A percentile compares a stretch with the other conserved stretches of the same genome.
phyloP scores from a whole-genome alignment of 2,329 filamentous ascomycete genomes.

The Plenodomus lindquistii region DNA sequence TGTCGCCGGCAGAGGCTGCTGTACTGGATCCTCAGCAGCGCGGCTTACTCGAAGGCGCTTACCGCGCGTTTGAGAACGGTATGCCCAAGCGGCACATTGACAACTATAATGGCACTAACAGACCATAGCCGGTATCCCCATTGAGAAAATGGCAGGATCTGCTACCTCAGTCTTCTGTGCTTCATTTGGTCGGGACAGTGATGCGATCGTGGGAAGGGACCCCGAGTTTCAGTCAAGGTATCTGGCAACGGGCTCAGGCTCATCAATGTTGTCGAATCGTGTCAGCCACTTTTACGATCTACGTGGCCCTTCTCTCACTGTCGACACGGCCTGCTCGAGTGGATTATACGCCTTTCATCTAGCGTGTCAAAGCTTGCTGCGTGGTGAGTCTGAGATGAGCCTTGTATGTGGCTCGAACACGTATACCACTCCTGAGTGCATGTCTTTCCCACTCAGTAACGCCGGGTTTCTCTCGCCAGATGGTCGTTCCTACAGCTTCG shows the following conservation, averaged over 20 bases:
- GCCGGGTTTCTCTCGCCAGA: slow-evolving; percentile 34
- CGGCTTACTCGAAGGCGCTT: slow-evolving; percentile 28
- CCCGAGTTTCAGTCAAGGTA: slow-evolving; percentile 15
- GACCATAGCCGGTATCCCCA: slow-evolving; percentile 16
- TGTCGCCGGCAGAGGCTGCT: slow-evolving; percentile 21
- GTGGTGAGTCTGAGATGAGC: slow-evolving; percentile 14
- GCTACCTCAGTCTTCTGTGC: slow-evolving; percentile 24
- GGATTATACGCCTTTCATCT: slow-evolving; percentile 26
- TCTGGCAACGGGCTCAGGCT: slow-evolving; percentile 7
- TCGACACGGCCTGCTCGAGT: slow-evolving; percentile 37
- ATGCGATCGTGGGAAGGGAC: slow-evolving; percentile 10
- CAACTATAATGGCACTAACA: not conserved
- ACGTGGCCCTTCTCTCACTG: slow-evolving; percentile 23
- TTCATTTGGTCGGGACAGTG: slow-evolving; percentile 16
- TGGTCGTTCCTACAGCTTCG: slow-evolving; percentile 43
- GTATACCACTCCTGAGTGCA: slow-evolving; percentile 13
- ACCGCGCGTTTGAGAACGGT: slow-evolving; percentile 35
- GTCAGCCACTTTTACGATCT: slow-evolving; percentile 34
- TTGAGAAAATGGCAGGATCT: slow-evolving; percentile 16
- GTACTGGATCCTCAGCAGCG: slow-evolving; percentile 34
- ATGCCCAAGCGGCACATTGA: not conserved
- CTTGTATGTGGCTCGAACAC: slow-evolving; percentile 19
- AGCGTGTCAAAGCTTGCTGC: slow-evolving; percentile 18
- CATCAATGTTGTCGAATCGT: slow-evolving; percentile 20
- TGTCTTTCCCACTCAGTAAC: slow-evolving; percentile 7